phyloP scores from a whole-genome alignment of 495 filamentous ascomycete genomes.

The Podospora bellae-mahoneyi region DNA sequence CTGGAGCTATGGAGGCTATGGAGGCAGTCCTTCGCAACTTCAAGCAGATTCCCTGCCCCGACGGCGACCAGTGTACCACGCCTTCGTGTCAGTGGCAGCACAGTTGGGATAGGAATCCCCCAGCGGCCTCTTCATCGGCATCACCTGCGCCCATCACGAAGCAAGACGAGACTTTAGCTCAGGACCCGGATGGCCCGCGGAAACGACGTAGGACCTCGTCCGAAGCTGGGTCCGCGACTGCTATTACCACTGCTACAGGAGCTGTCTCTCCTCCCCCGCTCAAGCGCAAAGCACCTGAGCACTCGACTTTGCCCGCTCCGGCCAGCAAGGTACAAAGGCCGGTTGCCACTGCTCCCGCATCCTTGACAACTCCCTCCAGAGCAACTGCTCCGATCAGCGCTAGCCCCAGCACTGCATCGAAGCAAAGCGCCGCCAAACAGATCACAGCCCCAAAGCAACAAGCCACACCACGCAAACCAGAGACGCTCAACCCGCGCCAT shows the following conservation, averaged over 20 bases:
- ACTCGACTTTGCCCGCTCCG: background rate
- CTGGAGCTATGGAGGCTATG: constrained; percentile 45
- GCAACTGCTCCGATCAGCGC: background rate
- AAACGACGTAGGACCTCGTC: constrained; percentile 32
- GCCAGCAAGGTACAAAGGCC: constrained; percentile 1
- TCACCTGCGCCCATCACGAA: constrained; percentile 2
- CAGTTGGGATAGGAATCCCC: constrained; percentile 30
- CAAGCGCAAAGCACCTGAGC: constrained; percentile 26
- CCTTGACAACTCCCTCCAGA: constrained; percentile 7
- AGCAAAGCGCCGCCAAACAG: constrained; percentile 9
- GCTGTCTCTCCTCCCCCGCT: constrained; percentile 14
- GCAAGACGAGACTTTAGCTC: background rate
- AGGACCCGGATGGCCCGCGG: constrained; percentile 26
- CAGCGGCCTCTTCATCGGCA: background rate
- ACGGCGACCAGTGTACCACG: constrained; percentile 45
- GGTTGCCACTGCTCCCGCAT: background rate
- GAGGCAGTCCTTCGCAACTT: constrained; percentile 64
- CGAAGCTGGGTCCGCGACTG: constrained; percentile 16
- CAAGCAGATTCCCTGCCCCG: constrained; percentile 61
- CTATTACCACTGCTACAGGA: background rate
- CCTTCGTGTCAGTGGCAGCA: constrained; percentile 44
- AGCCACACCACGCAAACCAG: constrained; percentile 34
- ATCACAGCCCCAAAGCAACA: constrained; percentile 11
- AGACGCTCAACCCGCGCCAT: constrained; percentile 76
- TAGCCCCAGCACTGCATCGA: background rate